These are phyloP conservation scores for Hypoxylon sp. DNA, from an alignment of 2,329 filamentous ascomycete species.

Conservation along the genomic window DNA sequence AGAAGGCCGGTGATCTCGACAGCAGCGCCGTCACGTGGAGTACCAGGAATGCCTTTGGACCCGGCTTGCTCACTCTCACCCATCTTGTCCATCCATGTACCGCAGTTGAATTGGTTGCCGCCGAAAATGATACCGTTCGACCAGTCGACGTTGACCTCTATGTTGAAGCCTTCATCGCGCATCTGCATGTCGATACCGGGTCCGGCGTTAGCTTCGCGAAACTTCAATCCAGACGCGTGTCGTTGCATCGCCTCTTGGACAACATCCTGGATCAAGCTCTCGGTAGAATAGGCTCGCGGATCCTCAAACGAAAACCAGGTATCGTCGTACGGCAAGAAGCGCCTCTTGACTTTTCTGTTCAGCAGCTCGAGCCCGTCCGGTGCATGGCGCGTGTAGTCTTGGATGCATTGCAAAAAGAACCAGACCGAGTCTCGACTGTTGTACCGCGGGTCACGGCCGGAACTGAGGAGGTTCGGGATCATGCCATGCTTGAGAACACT, in stretches of 20 bases:
- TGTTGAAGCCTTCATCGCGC: conserved; percentile 89
- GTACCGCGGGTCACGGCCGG: conserved; percentile 87
- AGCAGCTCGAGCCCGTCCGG: conserved; percentile 79
- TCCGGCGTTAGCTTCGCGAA: conserved; percentile 93
- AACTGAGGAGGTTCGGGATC: conserved; percentile 94
- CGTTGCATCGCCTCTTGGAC: conserved; percentile 93
- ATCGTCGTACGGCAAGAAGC: conserved; percentile 95
- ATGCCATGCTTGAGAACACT: conserved; percentile 98
- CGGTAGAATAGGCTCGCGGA: conserved; percentile 81
- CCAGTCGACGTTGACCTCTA: conserved; percentile 92
- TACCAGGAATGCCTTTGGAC: conserved; percentile 92
- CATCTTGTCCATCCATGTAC: conserved; percentile 99
- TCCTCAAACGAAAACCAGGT: conserved; percentile 90
- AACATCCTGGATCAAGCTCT: conserved; percentile 85
- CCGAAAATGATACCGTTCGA: conserved; percentile 89
- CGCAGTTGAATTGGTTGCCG: conserved; percentile 93
- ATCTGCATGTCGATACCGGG: conserved; percentile 90
- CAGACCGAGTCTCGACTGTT: conserved; percentile 96
- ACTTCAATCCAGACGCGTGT: conserved; percentile 89
- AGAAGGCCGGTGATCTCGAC: conserved; percentile 93
- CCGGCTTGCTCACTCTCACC: conserved; percentile 92
- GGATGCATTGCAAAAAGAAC: conserved; percentile 97
- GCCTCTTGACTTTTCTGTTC: conserved; percentile 77
- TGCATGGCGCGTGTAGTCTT: conserved; percentile 86
- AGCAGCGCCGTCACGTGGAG: conserved; percentile 94